Percentiles rank a stretch among this genome's conserved stretches.
Evolutionary conservation across 768 basidiomycete genomes (phyloP).

Genomic region (Phallus indusiatus): DNA sequence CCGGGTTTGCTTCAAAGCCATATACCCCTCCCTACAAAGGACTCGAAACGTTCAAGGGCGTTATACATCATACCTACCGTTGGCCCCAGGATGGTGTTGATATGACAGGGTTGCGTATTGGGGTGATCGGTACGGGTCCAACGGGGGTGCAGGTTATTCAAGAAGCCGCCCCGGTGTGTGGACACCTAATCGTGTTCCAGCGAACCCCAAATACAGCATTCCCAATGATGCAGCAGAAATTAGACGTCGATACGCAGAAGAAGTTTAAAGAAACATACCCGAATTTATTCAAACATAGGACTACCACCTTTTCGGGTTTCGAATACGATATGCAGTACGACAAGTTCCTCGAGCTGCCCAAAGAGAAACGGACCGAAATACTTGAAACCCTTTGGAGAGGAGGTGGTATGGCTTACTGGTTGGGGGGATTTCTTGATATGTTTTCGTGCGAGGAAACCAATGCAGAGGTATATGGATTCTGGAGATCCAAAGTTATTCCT

Average conservation of each 20-base stretch:
- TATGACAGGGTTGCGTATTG: neutral
- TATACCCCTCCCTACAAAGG: neutral
- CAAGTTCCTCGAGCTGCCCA: neutral
- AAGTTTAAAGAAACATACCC: neutral
- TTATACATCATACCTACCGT: neutral
- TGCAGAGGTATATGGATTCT: neutral
- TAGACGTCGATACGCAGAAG: neutral
- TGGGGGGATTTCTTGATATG: neutral
- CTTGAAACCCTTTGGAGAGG: neutral
- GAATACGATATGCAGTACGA: neutral
- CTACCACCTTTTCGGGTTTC: neutral
- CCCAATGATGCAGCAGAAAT: neutral
- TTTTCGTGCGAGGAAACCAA: neutral
- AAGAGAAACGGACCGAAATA: neutral
- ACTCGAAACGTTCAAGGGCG: constrained; percentile 1
- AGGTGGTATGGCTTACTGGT: neutral
- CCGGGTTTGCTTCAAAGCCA: neutral
- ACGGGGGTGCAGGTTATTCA: neutral
- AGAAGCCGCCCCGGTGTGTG: neutral
- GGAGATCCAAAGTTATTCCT: neutral
- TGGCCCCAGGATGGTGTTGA: constrained; percentile 4
- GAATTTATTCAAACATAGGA: neutral
- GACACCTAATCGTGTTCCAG: constrained; percentile 5
- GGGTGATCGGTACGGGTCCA: constrained; percentile 2
- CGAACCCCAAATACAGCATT: constrained; percentile 6